Evolutionary conservation across 2,329 filamentous ascomycete genomes (phyloP).

Genomic region (Ophiosphaerella korrae): DNA sequence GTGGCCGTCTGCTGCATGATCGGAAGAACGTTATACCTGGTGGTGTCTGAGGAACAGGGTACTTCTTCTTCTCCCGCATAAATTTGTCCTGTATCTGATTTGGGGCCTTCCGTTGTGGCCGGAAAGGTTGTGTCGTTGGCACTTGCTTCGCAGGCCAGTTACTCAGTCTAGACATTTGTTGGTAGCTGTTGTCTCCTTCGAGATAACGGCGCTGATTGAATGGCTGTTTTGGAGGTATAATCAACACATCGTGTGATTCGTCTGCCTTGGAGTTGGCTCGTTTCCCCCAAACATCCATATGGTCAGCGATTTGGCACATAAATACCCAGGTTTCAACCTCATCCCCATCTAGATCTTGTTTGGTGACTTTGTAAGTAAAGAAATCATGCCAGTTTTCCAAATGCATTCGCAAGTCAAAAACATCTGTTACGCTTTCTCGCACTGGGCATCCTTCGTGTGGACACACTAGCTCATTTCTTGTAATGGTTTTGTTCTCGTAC

Average conservation of each 20-base stretch:
- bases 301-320: conserved; percentile 22
- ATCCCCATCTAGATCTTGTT: conserved; percentile 11
- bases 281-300: conserved; percentile 10
- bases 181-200: conserved; percentile 40
- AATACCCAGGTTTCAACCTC: conserved; percentile 23
- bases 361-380: conserved; percentile 30
- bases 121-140: background rate
- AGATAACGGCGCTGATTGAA: conserved; percentile 46
- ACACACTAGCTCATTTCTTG: conserved; percentile 16
- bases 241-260: conserved; percentile 6
- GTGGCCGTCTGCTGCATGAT: conserved; percentile 45
- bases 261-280: conserved; percentile 30
- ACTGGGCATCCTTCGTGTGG: conserved; percentile 18
- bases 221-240: conserved; percentile 24
- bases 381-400: conserved; percentile 42
- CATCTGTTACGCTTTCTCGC: conserved; percentile 4
- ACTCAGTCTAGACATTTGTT: conserved; percentile 12
- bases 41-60: conserved; percentile 44
- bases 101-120: conserved; percentile 17
- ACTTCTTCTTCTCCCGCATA: conserved; percentile 24
- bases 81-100: conserved; percentile 22
- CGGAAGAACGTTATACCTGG: conserved; percentile 47
- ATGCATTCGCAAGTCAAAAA: conserved; percentile 43
- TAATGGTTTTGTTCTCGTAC: conserved; percentile 16
- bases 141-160: conserved; percentile 5